Evolutionary conservation across 2,329 filamentous ascomycete species (phyloP).

Genomic region (Nothophaeocryptopus gaeumannii): DNA sequence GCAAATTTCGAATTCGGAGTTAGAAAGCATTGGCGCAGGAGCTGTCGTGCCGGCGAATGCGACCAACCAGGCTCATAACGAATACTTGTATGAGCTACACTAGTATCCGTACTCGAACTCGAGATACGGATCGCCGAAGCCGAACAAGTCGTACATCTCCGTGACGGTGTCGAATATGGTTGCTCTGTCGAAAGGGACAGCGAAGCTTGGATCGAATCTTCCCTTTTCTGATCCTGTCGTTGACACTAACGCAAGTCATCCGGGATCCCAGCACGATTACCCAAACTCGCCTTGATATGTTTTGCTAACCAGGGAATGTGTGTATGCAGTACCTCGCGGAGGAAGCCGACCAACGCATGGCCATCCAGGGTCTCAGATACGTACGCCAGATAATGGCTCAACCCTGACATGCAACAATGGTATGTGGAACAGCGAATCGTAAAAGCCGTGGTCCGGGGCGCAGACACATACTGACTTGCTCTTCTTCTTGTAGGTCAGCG

Average conservation of each 20-base stretch:
- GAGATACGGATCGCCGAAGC: slow-evolving; percentile 9
- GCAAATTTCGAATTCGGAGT: slow-evolving; percentile 14
- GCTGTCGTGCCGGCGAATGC: slow-evolving; percentile 10
- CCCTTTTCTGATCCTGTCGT: slow-evolving; percentile 14
- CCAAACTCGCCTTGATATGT: too few relatives aligned
- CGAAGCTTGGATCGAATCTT: slow-evolving; percentile 5
- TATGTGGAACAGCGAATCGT: neutral
- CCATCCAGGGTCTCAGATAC: slow-evolving; percentile 15
- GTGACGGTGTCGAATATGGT: slow-evolving; percentile 11
- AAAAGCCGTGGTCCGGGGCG: too few relatives aligned
- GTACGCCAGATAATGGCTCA: slow-evolving; percentile 10
- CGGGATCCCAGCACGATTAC: neutral
- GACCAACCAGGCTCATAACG: slow-evolving; percentile 17
- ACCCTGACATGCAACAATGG: slow-evolving; percentile 13
- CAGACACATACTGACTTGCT: too few relatives aligned
- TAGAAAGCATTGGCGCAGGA: slow-evolving; percentile 13
- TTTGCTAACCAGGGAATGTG: neutral
- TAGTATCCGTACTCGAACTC: slow-evolving; percentile 15
- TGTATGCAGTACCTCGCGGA: slow-evolving; percentile 9
- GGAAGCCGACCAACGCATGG: slow-evolving; percentile 15
- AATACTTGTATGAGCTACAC: slow-evolving; percentile 17
- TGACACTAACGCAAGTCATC: slow-evolving; percentile 13
- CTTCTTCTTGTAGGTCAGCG: neutral
- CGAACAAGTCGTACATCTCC: slow-evolving; percentile 11
- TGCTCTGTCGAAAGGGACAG: slow-evolving; percentile 9